Percentiles rank a stretch among this genome's conserved stretches.
phyloP scores from a whole-genome alignment of 176 grass and related monocot genomes.

The Raddia distichophylla region DNA sequence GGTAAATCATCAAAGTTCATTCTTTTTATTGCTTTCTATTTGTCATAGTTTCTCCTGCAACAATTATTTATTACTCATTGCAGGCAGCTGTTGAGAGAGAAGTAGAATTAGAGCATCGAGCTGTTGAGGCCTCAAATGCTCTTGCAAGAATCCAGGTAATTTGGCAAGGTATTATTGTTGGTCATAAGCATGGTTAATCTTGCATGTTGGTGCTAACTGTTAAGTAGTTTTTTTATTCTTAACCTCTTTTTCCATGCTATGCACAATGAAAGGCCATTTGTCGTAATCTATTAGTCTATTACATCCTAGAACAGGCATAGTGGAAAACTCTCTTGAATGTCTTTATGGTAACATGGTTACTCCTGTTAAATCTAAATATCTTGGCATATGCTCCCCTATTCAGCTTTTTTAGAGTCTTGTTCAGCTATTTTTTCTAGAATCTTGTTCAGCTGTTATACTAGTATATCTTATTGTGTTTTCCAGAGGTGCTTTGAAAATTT shows the following conservation, averaged over 20 bases:
- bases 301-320: constrained; percentile 5
- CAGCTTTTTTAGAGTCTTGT: not conserved
- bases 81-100: constrained; percentile 99
- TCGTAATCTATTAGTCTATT: constrained; percentile 6
- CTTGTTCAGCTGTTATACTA: constrained; percentile 20
- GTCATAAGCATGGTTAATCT: constrained; percentile 29
- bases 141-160: constrained; percentile 99
- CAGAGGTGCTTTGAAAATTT: constrained; percentile 2
- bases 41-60: constrained; percentile 33
- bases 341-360: constrained; percentile 25
- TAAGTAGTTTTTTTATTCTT: constrained; percentile 19
- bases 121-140: constrained; percentile 98
- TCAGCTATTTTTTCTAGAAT: constrained; percentile 4
- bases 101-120: constrained; percentile 96
- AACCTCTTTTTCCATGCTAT: constrained; percentile 21
- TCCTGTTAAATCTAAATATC: constrained; percentile 24
- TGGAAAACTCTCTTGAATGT: not conserved
- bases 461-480: constrained; percentile 28
- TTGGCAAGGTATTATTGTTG: constrained; percentile 49
- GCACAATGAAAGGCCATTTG: constrained; percentile 17
- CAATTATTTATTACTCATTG: constrained; percentile 32
- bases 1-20: constrained; percentile 47
- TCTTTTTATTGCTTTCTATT: constrained; percentile 22
- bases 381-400: not conserved
- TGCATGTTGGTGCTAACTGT: not conserved